phyloP scores from a whole-genome alignment of 192 early-diverging fungal genomes.

The Chytriomyces confervae region DNA sequence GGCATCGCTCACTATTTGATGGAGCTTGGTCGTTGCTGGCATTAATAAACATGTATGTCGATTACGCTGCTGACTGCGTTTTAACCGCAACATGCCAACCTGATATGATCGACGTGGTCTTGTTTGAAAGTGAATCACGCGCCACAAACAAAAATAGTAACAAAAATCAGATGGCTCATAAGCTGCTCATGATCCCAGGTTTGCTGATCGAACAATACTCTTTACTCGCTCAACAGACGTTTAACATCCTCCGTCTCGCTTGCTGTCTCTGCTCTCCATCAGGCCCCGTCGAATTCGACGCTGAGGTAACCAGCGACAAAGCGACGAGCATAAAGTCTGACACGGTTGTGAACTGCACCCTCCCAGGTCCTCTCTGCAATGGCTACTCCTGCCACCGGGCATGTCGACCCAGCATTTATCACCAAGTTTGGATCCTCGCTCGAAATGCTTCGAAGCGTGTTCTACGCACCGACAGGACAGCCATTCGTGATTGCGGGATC shows the following conservation, averaged over 20 bases:
- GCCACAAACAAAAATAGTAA: too few species aligned
- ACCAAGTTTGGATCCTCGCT: conserved; percentile 86
- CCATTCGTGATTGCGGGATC: conserved; percentile 95
- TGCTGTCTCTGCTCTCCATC: too few species aligned
- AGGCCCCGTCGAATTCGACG: conserved; percentile 95
- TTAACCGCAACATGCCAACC: too few species aligned
- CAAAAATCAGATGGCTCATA: conserved; percentile 22
- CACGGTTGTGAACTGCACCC: neutral
- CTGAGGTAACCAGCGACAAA: conserved; percentile 54
- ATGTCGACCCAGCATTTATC: conserved; percentile 90
- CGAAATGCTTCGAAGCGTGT: conserved; percentile 80
- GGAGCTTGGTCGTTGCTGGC: too few species aligned
- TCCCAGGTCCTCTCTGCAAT: conserved; percentile 74
- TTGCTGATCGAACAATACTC: conserved; percentile 16
- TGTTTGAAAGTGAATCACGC: too few species aligned
- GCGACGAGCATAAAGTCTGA: neutral
- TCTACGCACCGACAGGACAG: conserved; percentile 80
- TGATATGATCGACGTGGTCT: too few species aligned
- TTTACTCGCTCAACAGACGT: neutral
- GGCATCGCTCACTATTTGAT: too few species aligned
- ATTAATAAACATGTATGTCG: too few species aligned
- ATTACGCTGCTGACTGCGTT: too few species aligned
- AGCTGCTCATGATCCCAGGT: conserved; percentile 96
- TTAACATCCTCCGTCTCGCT: neutral
- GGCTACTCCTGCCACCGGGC: conserved; percentile 88